Conservation (phyloP, 192 early-diverging fungal species). For the Linnemannia elongata region DNA sequence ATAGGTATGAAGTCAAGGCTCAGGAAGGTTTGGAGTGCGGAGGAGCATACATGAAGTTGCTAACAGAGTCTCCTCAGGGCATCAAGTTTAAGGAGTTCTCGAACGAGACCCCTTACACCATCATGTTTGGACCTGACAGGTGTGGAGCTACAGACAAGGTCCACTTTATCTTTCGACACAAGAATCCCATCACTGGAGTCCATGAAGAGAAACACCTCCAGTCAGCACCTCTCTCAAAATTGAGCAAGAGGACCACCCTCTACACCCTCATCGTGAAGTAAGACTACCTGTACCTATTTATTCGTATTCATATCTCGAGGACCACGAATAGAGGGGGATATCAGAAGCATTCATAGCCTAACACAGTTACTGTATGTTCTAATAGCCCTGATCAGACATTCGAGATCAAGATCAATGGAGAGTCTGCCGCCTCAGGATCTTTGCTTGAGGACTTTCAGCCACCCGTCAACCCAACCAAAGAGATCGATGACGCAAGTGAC, state of each 20-base stretch:
- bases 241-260: conserved; percentile 72
- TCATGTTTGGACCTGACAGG: conserved; percentile 94
- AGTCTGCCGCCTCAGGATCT: conserved; percentile 71
- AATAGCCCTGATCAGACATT: conserved; percentile 81
- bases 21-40: conserved; percentile 89
- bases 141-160: conserved; percentile 90
- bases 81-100: conserved; percentile 76
- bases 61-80: conserved; percentile 67
- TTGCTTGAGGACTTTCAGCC: conserved; percentile 84
- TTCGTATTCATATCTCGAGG: not conserved
- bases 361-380: not conserved
- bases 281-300: not conserved
- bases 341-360: not conserved
- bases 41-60: conserved; percentile 91
- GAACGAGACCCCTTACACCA: conserved; percentile 84
- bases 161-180: conserved; percentile 94
- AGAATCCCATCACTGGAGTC: conserved; percentile 83
- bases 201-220: conserved; percentile 89
- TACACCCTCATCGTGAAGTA: conserved; percentile 85
- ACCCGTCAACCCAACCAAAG: conserved; percentile 89
- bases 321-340: not conserved
- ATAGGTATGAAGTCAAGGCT: conserved; percentile 86
- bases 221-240: conserved; percentile 72
- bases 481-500: conserved; percentile 79
- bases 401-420: conserved; percentile 80